These are phyloP conservation scores for Podospora appendiculata DNA, from an alignment of 495 filamentous ascomycete species.

Conservation along the genomic window DNA sequence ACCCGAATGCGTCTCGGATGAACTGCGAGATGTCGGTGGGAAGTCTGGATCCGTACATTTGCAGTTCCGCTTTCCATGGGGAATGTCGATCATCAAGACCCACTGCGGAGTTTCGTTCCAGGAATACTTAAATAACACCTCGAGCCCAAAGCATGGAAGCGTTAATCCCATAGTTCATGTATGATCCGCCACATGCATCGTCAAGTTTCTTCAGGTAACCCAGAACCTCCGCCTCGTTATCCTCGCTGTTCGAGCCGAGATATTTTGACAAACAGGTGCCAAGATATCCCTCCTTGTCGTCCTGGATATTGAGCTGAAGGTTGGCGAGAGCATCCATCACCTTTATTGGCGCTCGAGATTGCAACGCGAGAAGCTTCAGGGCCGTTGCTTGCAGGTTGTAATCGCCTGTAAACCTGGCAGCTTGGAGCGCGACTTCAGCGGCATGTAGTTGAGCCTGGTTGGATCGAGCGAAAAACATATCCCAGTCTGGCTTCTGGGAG, in stretches of 20 bases:
- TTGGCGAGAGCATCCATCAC: slow-evolving; percentile 5
- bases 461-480: slow-evolving; percentile 2
- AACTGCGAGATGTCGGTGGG: no score
- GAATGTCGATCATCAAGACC: not conserved
- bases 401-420: slow-evolving; percentile 10
- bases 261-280: slow-evolving; percentile 14
- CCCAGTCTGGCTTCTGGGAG: slow-evolving; percentile 9
- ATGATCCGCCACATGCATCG: not conserved
- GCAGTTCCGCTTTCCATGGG: not conserved
- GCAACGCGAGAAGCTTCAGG: slow-evolving; percentile 11
- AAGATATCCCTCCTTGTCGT: slow-evolving; percentile 12
- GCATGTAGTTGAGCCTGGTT: not conserved
- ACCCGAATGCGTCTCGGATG: no score
- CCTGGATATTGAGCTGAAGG: slow-evolving; percentile 11
- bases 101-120: not conserved
- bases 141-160: slow-evolving; percentile 6
- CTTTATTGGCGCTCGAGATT: slow-evolving; percentile 5
- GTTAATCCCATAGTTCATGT: not conserved
- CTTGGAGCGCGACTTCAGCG: slow-evolving; percentile 7
- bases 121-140: slow-evolving; percentile 1
- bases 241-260: not conserved
- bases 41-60: not conserved
- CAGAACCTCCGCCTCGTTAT: slow-evolving; percentile 1
- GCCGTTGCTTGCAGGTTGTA: slow-evolving; percentile 7
- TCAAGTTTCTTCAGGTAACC: not conserved